These are phyloP conservation scores for Solanum arcanum DNA, from an alignment of 257 asterid genomes.

Conservation along the genomic window DNA sequence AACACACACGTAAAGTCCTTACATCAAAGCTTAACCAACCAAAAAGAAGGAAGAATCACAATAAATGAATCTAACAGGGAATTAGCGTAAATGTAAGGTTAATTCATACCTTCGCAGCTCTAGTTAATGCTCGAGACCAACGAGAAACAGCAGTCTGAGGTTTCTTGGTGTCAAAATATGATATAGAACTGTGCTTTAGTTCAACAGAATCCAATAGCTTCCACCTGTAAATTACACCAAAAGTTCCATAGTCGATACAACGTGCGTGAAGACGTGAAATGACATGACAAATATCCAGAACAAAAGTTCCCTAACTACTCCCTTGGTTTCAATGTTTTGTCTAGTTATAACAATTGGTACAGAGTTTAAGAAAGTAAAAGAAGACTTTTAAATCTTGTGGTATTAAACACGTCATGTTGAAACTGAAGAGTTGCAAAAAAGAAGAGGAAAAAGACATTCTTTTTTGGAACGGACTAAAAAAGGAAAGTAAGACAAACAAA, in stretches of 20 bases:
- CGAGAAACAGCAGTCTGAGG: constrained; percentile 67
- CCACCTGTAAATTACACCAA: constrained; percentile 47
- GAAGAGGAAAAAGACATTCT: accelerated
- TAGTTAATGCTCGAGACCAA: constrained; percentile 71
- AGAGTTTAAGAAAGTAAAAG: neutral
- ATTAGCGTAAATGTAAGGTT: neutral
- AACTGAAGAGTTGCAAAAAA: neutral
- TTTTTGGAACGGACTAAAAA: neutral
- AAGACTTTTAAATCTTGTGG: neutral
- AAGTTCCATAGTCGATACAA: neutral
- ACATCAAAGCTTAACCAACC: neutral
- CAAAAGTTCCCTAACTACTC: neutral
- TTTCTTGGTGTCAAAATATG: constrained; percentile 64
- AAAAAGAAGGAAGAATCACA: neutral
- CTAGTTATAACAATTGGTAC: neutral
- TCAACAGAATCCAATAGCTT: constrained; percentile 75
- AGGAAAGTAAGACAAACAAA: neutral
- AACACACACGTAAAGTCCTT: neutral
- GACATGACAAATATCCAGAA: neutral
- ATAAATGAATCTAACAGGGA: neutral
- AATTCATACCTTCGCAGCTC: constrained; percentile 57
- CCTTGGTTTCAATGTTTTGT: neutral
- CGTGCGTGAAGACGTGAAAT: neutral
- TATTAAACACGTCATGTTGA: too few relatives aligned
- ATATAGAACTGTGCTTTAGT: constrained; percentile 55